Evolutionary conservation across 2,329 filamentous ascomycete species (phyloP), one percentile per base, ranked within the genome.

Genomic region (Epichloe festucae): DNA sequence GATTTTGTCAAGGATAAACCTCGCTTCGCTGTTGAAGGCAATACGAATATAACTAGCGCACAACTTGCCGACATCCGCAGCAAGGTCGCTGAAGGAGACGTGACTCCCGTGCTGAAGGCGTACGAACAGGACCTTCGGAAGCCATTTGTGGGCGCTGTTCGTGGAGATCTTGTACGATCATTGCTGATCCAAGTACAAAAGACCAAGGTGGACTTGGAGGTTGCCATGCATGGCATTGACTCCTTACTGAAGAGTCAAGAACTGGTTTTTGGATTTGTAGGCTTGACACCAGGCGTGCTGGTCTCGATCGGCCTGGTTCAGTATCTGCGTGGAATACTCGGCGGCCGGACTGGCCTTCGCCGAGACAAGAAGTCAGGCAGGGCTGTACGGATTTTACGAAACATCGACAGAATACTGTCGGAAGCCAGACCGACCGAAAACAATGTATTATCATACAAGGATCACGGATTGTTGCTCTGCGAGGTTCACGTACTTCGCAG

Each of bases 141-240:
- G 46, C 93, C 93, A 1, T 82, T 98, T 54, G 74, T 83, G 51
- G 90, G 91, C 7, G 87, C 90, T 0, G 69, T 98, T 17, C 79
- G 82, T 34, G 93, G 93, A 11, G 91, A 97, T 60, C 76, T 98
- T 31, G 79, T 97, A 38, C 84, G 91, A 49, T 89, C 91, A 4
- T 79, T 98, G 31, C 75, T 98, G 44, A 97, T 98, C 51, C 93
- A 98, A 64, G 84, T 98, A 39, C 93, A 98, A 63, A 98, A 98
- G 75, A 97, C 93, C 21, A 98, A 98, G 72, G 93, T 98, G 8
- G 93, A 98, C 63, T 82, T 98, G 12, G 93, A 98, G 67, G 84
- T 97, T 55, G 93, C 93, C 14, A 90, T 98, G 71, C 89, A 87
- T 54, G 93, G 93, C 17, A 98, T 98, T 57, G 91, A 98, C 72